Evolutionary conservation across 2,329 filamentous ascomycete genomes (phyloP).

Genomic region (Colletotrichum karsti): DNA sequence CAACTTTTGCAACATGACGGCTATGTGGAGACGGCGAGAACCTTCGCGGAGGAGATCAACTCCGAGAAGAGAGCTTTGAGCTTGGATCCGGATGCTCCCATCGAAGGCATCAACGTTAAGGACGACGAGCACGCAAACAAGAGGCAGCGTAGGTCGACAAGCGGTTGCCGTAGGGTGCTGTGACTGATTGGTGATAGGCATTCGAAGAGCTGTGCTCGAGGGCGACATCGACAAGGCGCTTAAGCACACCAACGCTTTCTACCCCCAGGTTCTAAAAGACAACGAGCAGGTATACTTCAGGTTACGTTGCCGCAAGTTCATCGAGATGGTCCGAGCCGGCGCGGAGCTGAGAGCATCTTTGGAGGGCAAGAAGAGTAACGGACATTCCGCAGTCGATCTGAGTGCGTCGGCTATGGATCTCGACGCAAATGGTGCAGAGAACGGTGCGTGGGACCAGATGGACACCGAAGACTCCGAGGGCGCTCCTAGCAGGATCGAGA

Average conservation of each 20-base stretch:
- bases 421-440: conserved; percentile 57
- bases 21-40: conserved; percentile 90
- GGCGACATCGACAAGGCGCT: conserved; percentile 92
- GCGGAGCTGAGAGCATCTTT: conserved; percentile 68
- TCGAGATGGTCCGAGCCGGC: conserved; percentile 88
- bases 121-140: conserved; percentile 89
- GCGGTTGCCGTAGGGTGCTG: background rate
- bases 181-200: conserved; percentile 62
- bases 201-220: conserved; percentile 85
- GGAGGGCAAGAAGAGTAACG: conserved; percentile 52
- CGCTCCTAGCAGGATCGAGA: conserved; percentile 36
- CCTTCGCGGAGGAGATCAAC: conserved; percentile 84
- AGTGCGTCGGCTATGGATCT: conserved; percentile 63
- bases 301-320: conserved; percentile 88
- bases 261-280: conserved; percentile 80
- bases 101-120: conserved; percentile 71
- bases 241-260: conserved; percentile 81
- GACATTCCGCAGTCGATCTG: conserved; percentile 53
- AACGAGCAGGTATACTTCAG: conserved; percentile 90
- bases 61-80: conserved; percentile 76
- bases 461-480: conserved; percentile 57
- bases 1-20: conserved; percentile 96
- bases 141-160: conserved; percentile 76
- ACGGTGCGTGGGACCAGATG: conserved; percentile 56
- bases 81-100: conserved; percentile 59